Evolutionary conservation across 2,329 filamentous ascomycete genomes (phyloP).

Genomic region (Pseudocercospora macadamiae): DNA sequence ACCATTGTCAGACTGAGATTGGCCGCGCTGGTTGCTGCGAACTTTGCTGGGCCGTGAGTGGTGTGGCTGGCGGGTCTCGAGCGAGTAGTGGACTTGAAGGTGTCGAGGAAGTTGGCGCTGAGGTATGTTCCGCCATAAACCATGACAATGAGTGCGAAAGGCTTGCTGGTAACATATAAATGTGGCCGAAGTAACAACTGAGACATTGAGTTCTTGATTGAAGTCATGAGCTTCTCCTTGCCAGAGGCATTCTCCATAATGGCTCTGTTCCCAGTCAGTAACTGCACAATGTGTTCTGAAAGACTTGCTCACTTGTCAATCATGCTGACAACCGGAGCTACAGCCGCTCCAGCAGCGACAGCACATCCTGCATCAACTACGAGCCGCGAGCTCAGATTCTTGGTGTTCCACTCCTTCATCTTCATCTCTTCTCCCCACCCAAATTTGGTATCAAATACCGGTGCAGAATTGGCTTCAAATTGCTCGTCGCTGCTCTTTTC

Average conservation of each 20-base stretch:
- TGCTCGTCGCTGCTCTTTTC: background rate
- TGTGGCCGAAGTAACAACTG: conserved; percentile 64
- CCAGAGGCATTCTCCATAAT: conserved; percentile 85
- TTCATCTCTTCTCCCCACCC: conserved; percentile 10
- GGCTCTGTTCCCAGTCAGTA: conserved; percentile 52
- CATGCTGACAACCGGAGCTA: conserved; percentile 82
- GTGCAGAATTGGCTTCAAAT: conserved; percentile 9
- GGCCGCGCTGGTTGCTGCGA: conserved; percentile 75
- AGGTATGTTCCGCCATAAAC: conserved; percentile 90
- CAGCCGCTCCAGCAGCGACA: conserved; percentile 69
- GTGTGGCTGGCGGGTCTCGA: conserved; percentile 62
- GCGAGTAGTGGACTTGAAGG: conserved; percentile 66
- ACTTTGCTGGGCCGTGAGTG: conserved; percentile 77
- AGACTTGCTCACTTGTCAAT: conserved; percentile 83
- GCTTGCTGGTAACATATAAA: conserved; percentile 63
- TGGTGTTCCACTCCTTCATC: conserved; percentile 68
- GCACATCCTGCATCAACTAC: conserved; percentile 71
- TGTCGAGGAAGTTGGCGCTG: conserved; percentile 86
- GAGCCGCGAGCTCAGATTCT: conserved; percentile 68
- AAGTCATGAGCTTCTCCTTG: conserved; percentile 61
- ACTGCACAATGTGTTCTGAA: too few relatives aligned
- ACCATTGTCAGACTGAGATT: conserved; percentile 87
- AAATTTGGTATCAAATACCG: conserved; percentile 10
- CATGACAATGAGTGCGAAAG: conserved; percentile 67
- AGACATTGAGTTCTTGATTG: conserved; percentile 61